Evolutionary conservation across 495 filamentous ascomycete species (phyloP).

Genomic region (Lichina pygmaea): DNA sequence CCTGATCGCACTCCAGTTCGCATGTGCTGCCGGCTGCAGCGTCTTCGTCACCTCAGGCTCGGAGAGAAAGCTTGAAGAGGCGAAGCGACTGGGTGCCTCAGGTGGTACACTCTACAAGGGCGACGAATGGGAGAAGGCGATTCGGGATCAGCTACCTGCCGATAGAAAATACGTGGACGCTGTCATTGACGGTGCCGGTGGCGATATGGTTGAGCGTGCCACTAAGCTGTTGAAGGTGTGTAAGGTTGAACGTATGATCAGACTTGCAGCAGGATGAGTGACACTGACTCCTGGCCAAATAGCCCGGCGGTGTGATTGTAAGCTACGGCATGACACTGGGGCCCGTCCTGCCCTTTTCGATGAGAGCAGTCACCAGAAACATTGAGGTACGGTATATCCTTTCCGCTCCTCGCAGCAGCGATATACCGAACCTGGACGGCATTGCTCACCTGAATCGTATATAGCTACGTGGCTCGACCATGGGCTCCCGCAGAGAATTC

Average conservation of each 20-base stretch:
- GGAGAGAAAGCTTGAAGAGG: slow-evolving; percentile 34
- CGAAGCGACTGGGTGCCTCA: slow-evolving; percentile 33
- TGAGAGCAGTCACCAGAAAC: slow-evolving; percentile 47
- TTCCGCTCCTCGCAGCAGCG: neutral
- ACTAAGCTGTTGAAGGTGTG: slow-evolving; percentile 28
- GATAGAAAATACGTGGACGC: slow-evolving; percentile 35
- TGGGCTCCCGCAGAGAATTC: slow-evolving; percentile 55
- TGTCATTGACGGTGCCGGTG: slow-evolving; percentile 54
- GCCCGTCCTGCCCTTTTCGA: slow-evolving; percentile 44
- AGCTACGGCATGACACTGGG: slow-evolving; percentile 56
- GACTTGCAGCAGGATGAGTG: slow-evolving; percentile 6
- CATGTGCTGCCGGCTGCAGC: slow-evolving; percentile 30
- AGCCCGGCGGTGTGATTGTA: slow-evolving; percentile 37
- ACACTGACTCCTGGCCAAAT: neutral
- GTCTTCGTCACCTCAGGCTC: slow-evolving; percentile 44
- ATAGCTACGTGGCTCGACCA: slow-evolving; percentile 21
- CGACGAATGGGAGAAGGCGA: slow-evolving; percentile 38
- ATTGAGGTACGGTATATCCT: slow-evolving; percentile 32
- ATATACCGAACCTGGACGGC: slow-evolving; percentile 12
- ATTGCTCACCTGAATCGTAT: neutral
- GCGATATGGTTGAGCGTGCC: slow-evolving; percentile 34
- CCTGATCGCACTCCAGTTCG: slow-evolving; percentile 41
- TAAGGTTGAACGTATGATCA: slow-evolving; percentile 2
- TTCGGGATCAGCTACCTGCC: slow-evolving; percentile 25
- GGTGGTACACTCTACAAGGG: slow-evolving; percentile 44